Evolutionary conservation across 2,329 filamentous ascomycete species (phyloP).

Genomic region (Trichoderma harzianum): DNA sequence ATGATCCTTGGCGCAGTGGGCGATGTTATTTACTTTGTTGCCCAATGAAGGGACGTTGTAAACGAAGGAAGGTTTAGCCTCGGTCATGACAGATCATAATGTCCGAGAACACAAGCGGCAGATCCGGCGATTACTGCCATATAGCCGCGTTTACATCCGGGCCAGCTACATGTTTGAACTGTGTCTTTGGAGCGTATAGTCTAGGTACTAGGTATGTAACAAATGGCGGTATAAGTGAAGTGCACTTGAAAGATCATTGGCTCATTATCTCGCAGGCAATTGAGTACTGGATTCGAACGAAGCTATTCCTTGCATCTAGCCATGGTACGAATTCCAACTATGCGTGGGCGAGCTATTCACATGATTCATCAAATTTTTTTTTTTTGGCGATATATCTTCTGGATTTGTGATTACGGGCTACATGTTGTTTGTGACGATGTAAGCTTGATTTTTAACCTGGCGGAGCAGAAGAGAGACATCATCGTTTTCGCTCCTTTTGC

Average conservation of each 20-base stretch:
- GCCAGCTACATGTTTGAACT: background rate
- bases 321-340: background rate
- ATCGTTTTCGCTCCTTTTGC: too few species aligned
- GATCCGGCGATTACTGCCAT: background rate
- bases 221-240: background rate
- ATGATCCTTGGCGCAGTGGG: background rate
- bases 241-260: background rate
- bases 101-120: background rate
- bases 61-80: background rate
- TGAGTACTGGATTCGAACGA: background rate
- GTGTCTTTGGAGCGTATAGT: background rate
- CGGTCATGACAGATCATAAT: background rate
- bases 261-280: background rate
- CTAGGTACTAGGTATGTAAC: background rate
- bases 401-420: background rate
- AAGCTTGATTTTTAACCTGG: background rate
- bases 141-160: background rate
- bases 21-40: background rate
- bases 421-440: background rate
- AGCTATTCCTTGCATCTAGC: background rate
- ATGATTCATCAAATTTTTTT: background rate
- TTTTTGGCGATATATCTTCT: background rate
- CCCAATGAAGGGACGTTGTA: background rate
- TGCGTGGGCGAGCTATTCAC: background rate
- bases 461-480: too few species aligned